Percentiles rank a stretch among this genome's conserved stretches.
phyloP scores from a whole-genome alignment of 495 filamentous ascomycete genomes.

The Daldinia bambusicola region DNA sequence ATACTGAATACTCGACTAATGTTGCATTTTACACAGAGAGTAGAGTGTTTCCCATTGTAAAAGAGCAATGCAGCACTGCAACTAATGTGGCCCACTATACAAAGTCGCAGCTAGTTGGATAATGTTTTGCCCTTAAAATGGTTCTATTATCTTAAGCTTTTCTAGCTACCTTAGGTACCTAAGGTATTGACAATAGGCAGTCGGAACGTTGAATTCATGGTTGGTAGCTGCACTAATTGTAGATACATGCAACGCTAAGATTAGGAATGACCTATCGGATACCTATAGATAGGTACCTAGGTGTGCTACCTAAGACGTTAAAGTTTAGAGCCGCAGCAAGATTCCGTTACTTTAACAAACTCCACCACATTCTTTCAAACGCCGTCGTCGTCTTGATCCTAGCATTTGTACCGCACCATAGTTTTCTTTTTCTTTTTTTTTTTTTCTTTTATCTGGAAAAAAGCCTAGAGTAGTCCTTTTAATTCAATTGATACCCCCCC shows the following conservation, averaged over 20 bases:
- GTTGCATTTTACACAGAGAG: background rate
- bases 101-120: background rate
- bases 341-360: conserved; percentile 15
- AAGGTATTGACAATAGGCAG: background rate
- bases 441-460: background rate
- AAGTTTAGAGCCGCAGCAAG: conserved; percentile 29
- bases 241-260: background rate
- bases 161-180: background rate
- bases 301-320: conserved; percentile 4
- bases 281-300: background rate
- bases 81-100: background rate
- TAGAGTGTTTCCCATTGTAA: no score
- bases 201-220: background rate
- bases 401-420: background rate
- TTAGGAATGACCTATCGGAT: background rate
- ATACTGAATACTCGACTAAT: background rate
- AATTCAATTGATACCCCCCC: conserved; percentile 8
- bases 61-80: no score
- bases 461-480: background rate
- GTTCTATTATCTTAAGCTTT: background rate
- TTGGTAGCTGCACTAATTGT: background rate
- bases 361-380: conserved; percentile 11
- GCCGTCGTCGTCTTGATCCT: background rate
- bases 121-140: background rate
- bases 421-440: conserved; percentile 4